Base-by-base conservation (phyloP, 2,329 filamentous ascomycete genomes). In the Corynespora cassiicola region DNA sequence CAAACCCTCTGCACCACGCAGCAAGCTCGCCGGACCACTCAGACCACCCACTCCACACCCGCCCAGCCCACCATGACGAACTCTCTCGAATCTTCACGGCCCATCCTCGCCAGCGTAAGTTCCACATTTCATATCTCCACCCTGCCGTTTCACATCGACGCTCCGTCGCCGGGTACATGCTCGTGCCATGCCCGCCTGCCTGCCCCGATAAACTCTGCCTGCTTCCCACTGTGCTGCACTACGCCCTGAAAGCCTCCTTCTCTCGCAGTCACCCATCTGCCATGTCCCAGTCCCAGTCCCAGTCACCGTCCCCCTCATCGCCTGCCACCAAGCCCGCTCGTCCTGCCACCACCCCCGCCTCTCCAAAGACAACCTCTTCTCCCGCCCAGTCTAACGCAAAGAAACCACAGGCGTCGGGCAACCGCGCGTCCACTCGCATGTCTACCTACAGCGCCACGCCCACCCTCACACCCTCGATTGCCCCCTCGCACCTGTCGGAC, bases 371-470 rank as follows among this genome's bases (percentile, higher is more conserved):
- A n/a, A n/a, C n/a, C n/a, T n/a, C n/a, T n/a, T n/a, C n/a, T n/a
- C n/a, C n/a, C n/a, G n/a, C n/a, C n/a, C n/a, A 14, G 10, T 42
- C 63, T 66, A 54, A 64, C 59, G 42, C 41, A 30, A 39, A 45
- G 25, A 53, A 52, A 41, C n/a, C 50, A 15, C 60, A 66, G 63
- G 54, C 59, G n/a, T 45, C 54, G 18, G 57, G 57, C 56, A 61
- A 68, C 47, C 65, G 65, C 54, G 58, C 61, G 49, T 71, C 68
- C 19, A 68, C 71, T 50, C 74, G 75, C 63, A 67, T 76, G 62
- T 75, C 71, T 44, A 76, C 73, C 53, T 77, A 75, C 70, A 75
- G 72, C 60, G 68, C 71, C 54, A 67, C 75, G 18, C 75, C 75
- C 30, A 76, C 75, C 17, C 68, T 77, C 45, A 70, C 75, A 33